These are phyloP conservation scores for Fusarium camptoceras DNA, from an alignment of 2,329 filamentous ascomycete genomes.

Conservation along the genomic window DNA sequence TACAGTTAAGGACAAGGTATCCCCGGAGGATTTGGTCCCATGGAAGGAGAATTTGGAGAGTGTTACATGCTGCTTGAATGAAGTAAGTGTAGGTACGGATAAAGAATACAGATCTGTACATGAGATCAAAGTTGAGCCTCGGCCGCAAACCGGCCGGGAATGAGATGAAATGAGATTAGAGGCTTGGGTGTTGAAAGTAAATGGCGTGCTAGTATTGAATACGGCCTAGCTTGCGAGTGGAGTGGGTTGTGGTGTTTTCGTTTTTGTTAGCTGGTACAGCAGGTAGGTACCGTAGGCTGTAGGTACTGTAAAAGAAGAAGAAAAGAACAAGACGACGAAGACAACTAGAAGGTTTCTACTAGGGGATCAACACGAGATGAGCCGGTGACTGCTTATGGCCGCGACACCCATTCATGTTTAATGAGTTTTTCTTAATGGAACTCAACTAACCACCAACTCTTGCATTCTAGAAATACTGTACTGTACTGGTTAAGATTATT, in stretches of 20 bases:
- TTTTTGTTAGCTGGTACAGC: not conserved
- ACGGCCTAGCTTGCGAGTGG: slow-evolving; percentile 4
- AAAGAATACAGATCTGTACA: not conserved
- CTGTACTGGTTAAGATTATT: not conserved
- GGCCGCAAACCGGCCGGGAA: not conserved
- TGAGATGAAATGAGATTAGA: slow-evolving; percentile 5
- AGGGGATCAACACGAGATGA: slow-evolving; percentile 3
- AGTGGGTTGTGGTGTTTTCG: not conserved
- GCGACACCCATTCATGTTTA: not conserved
- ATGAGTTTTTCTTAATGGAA: not conserved
- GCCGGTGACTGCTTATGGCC: not conserved
- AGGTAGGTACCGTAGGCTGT: too few species aligned
- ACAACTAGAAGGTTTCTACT: slow-evolving; percentile 24
- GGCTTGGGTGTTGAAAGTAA: not conserved
- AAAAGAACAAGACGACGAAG: slow-evolving; percentile 7
- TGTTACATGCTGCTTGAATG: not conserved
- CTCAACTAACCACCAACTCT: not conserved
- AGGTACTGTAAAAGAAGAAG: not conserved
- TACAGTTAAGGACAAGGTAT: not conserved
- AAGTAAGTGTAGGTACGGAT: not conserved
- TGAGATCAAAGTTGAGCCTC: slow-evolving; percentile 17
- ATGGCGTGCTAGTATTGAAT: slow-evolving; percentile 2
- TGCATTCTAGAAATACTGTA: not conserved
- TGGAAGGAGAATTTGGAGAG: not conserved
- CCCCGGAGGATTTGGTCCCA: slow-evolving; percentile 21